Evolutionary conservation across 2,329 filamentous ascomycete species (phyloP).

Genomic region (Sporothrix protearum): DNA sequence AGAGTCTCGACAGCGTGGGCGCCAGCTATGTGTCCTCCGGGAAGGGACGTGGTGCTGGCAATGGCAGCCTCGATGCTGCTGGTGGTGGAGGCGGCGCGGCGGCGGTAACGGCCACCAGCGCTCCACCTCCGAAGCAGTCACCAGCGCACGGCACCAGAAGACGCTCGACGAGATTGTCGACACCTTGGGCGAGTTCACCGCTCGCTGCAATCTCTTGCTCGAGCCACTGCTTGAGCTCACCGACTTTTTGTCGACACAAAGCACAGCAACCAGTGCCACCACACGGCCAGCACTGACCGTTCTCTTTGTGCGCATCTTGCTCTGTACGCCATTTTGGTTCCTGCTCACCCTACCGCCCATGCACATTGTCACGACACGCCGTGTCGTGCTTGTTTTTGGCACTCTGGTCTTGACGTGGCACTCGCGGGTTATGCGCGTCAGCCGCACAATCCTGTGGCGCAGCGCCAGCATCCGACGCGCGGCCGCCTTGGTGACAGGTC

Average conservation of each 20-base stretch:
- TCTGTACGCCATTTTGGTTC: slow-evolving; percentile 87
- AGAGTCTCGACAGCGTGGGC: slow-evolving; percentile 32
- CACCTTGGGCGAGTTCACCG: slow-evolving; percentile 84
- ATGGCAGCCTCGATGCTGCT: slow-evolving; percentile 23
- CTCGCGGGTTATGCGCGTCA: slow-evolving; percentile 77
- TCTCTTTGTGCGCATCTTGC: slow-evolving; percentile 81
- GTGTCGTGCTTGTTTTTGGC: slow-evolving; percentile 79
- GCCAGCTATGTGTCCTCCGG: slow-evolving; percentile 23
- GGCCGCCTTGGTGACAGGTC: slow-evolving; percentile 71
- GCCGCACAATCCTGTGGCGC: slow-evolving; percentile 84
- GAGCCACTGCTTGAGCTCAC: slow-evolving; percentile 86
- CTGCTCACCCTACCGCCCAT: slow-evolving; percentile 72
- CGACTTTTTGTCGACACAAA: slow-evolving; percentile 88
- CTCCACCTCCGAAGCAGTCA: slow-evolving; percentile 47
- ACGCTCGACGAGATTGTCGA: slow-evolving; percentile 97
- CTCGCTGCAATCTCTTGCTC: slow-evolving; percentile 84
- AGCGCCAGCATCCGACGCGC: slow-evolving; percentile 69
- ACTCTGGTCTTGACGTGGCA: slow-evolving; percentile 90
- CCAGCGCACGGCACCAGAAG: slow-evolving; percentile 77
- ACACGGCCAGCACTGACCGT: slow-evolving; percentile 85
- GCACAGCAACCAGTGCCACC: slow-evolving; percentile 84
- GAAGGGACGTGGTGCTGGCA: slow-evolving; percentile 16
- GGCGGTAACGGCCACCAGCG: slow-evolving; percentile 39
- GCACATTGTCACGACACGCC: slow-evolving; percentile 78
- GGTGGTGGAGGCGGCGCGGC: slow-evolving; percentile 22